These are phyloP conservation scores for Apiosordaria backusii DNA, from an alignment of 495 filamentous ascomycete genomes.

Conservation along the genomic window DNA sequence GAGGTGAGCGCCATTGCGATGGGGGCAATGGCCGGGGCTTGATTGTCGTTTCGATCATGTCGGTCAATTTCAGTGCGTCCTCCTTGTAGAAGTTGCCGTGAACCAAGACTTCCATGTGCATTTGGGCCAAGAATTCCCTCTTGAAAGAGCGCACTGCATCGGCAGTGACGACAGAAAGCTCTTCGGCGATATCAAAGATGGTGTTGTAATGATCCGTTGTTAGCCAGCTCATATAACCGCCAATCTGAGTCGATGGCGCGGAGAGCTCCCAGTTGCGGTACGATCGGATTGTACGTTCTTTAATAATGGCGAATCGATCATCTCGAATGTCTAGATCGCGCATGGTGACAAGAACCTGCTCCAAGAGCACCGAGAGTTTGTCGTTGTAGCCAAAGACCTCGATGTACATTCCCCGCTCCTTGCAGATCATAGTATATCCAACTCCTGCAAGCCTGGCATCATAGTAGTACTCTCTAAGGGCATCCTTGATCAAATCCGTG, in stretches of 20 bases:
- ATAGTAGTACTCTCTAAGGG: slow-evolving; percentile 90
- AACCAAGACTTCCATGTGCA: slow-evolving; percentile 81
- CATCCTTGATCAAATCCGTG: slow-evolving; percentile 83
- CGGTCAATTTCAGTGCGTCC: slow-evolving; percentile 82
- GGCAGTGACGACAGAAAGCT: slow-evolving; percentile 67
- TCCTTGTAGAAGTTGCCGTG: slow-evolving; percentile 97
- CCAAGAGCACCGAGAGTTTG: slow-evolving; percentile 85
- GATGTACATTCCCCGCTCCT: slow-evolving; percentile 70
- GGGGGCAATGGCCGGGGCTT: slow-evolving; percentile 70
- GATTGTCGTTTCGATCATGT: slow-evolving; percentile 75
- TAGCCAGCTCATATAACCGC: slow-evolving; percentile 79
- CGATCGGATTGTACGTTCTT: slow-evolving; percentile 71
- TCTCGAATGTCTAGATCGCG: slow-evolving; percentile 75
- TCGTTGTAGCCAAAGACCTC: slow-evolving; percentile 91
- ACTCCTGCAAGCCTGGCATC: slow-evolving; percentile 94
- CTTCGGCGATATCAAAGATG: slow-evolving; percentile 75
- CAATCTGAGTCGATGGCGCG: slow-evolving; percentile 85
- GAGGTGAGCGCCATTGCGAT: slow-evolving; percentile 73
- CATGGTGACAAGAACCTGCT: slow-evolving; percentile 87
- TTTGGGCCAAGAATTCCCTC: slow-evolving; percentile 73
- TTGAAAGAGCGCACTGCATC: slow-evolving; percentile 75
- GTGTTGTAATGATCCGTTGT: slow-evolving; percentile 71
- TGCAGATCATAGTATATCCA: slow-evolving; percentile 71
- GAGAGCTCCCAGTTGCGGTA: slow-evolving; percentile 84
- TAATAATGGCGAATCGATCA: slow-evolving; percentile 86